These are phyloP conservation scores for Cyberlindnera saturnus DNA, from an alignment of 805 yeast species.

Conservation along the genomic window DNA sequence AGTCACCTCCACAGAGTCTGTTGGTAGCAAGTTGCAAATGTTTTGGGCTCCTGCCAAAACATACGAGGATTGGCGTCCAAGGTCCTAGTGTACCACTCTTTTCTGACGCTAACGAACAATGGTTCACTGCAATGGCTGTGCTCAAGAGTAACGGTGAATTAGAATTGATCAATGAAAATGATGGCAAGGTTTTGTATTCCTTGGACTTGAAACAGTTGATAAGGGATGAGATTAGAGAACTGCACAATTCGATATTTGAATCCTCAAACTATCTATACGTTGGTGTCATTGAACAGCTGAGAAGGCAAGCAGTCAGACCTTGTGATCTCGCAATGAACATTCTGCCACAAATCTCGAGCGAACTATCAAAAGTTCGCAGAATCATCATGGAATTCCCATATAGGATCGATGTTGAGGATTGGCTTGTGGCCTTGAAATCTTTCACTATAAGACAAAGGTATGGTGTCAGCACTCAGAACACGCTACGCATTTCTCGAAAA, in stretches of 20 bases:
- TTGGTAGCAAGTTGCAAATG: conserved; percentile 61
- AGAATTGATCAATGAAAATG: conserved; percentile 54
- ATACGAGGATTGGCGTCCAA: neutral
- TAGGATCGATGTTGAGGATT: conserved; percentile 67
- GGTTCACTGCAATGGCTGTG: conserved; percentile 72
- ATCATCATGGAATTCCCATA: conserved; percentile 58
- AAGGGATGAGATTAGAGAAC: conserved; percentile 55
- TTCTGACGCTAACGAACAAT: conserved; percentile 40
- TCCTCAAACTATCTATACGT: conserved; percentile 53
- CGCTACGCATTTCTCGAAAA: conserved; percentile 47
- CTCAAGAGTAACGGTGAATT: conserved; percentile 57
- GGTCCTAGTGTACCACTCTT: conserved; percentile 16
- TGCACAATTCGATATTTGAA: conserved; percentile 58
- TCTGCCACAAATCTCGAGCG: conserved; percentile 24
- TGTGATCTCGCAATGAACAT: conserved; percentile 6
- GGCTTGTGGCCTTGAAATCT: conserved; percentile 64
- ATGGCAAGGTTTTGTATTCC: conserved; percentile 56
- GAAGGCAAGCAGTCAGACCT: conserved; percentile 27
- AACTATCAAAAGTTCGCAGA: conserved; percentile 25
- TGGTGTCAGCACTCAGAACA: conserved; percentile 25
- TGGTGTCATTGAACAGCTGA: conserved; percentile 49
- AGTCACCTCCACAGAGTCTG: conserved; percentile 29
- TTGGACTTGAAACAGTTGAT: conserved; percentile 47
- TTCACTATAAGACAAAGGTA: conserved; percentile 53
- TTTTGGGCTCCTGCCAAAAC: conserved; percentile 41